These are phyloP conservation scores for Phaeosphaeriaceae sp. DNA, from an alignment of 2,329 filamentous ascomycete species.

Conservation along the genomic window DNA sequence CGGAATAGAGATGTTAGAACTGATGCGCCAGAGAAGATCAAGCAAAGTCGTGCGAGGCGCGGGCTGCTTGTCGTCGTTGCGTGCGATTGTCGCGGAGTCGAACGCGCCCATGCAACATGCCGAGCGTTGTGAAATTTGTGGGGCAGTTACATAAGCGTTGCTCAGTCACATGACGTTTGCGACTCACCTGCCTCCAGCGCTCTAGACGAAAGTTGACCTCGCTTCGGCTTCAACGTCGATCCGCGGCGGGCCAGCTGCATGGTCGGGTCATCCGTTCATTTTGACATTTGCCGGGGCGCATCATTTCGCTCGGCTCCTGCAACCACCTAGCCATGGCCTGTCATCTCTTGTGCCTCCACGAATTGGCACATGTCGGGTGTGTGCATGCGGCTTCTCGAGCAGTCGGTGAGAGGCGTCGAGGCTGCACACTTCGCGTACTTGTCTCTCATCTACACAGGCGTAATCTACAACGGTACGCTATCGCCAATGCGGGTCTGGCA, in stretches of 20 bases:
- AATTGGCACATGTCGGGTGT: conserved; percentile 9
- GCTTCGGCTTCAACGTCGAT: conserved; percentile 22
- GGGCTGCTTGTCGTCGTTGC: conserved; percentile 13
- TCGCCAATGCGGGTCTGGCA: conserved; percentile 19
- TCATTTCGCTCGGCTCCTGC: conserved; percentile 16
- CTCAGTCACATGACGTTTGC: conserved; percentile 9
- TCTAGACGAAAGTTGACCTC: conserved; percentile 8
- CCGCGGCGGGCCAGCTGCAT: conserved; percentile 17
- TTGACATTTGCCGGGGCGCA: conserved; percentile 11
- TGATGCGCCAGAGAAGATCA: conserved; percentile 14
- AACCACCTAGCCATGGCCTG: conserved; percentile 3
- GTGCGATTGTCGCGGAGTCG: conserved; percentile 1
- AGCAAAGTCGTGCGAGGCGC: conserved; percentile 17
- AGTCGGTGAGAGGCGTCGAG: background rate
- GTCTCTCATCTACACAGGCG: conserved; percentile 19
- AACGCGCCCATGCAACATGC: conserved; percentile 4
- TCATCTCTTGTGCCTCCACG: conserved; percentile 15
- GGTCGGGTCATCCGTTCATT: conserved; percentile 10
- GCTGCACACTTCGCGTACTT: conserved; percentile 10
- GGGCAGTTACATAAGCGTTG: background rate
- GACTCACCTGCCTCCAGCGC: background rate
- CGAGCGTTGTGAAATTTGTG: background rate
- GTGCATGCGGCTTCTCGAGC: conserved; percentile 14
- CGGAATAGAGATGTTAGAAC: conserved; percentile 23
- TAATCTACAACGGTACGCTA: conserved; percentile 23